Evolutionary conservation across 139 green algal genomes (phyloP).

Genomic region (Tetraselmis striata): DNA sequence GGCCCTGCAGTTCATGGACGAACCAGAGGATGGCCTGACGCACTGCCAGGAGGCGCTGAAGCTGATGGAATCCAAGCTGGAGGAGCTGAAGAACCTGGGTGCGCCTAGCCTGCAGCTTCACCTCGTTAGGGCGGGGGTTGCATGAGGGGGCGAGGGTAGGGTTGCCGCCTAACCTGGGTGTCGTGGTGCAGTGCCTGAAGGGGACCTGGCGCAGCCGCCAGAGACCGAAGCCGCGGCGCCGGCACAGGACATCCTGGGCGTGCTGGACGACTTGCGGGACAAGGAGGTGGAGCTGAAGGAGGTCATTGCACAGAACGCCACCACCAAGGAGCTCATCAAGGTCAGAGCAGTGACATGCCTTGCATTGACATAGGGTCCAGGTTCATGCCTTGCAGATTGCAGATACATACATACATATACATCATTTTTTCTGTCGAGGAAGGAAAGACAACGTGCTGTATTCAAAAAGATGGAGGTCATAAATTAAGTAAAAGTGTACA

Average conservation of each 20-base stretch:
- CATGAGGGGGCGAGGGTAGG: too few species aligned
- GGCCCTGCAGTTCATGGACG: slow-evolving; percentile 38
- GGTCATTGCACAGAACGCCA: slow-evolving; percentile 14
- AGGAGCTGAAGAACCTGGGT: background rate
- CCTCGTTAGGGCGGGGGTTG: too few species aligned
- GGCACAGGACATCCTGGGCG: slow-evolving; percentile 19
- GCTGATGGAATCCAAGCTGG: background rate
- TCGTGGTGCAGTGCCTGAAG: background rate
- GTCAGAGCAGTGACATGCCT: background rate
- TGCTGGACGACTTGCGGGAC: slow-evolving; percentile 34
- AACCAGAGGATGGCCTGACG: slow-evolving; percentile 23
- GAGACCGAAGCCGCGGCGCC: slow-evolving; percentile 9
- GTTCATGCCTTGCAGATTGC: too few species aligned
- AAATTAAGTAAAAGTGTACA: too few species aligned
- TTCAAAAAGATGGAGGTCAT: too few species aligned
- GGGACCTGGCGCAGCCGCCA: background rate
- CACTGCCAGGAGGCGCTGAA: slow-evolving; percentile 1
- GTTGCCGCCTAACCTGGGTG: too few species aligned
- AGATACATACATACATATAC: too few species aligned
- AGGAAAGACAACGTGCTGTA: too few species aligned
- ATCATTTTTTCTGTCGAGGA: too few species aligned
- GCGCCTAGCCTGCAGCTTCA: too few species aligned
- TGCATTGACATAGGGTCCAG: too few species aligned
- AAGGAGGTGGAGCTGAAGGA: slow-evolving; percentile 39
- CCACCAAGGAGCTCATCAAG: slow-evolving; percentile 23